Percentiles rank a stretch among this genome's conserved stretches.
Conservation (phyloP, 495 filamentous ascomycete genomes). For the Cercophora newfieldiana region DNA sequence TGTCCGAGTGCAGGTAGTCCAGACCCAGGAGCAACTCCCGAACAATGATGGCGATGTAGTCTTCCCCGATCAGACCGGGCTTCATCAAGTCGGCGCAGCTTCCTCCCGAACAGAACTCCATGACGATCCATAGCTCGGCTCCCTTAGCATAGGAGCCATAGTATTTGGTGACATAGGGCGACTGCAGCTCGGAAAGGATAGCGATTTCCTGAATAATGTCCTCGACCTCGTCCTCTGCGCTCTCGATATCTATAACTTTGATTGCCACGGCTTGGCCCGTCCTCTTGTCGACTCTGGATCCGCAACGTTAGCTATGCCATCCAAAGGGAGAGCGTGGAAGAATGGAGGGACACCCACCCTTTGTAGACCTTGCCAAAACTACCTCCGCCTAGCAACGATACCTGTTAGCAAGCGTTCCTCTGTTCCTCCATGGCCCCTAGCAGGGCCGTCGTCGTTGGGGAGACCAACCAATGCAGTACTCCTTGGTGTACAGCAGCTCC, state of each 20-base stretch:
- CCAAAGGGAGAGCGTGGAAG: not conserved
- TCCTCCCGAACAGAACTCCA: slow-evolving; percentile 93
- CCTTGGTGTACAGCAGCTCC: slow-evolving; percentile 86
- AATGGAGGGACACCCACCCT: slow-evolving; percentile 57
- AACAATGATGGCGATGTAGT: slow-evolving; percentile 92
- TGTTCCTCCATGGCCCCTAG: not conserved
- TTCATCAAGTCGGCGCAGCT: slow-evolving; percentile 91
- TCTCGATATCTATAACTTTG: slow-evolving; percentile 97
- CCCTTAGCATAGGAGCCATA: slow-evolving; percentile 94
- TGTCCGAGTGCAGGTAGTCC: slow-evolving; percentile 90
- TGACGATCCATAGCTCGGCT: slow-evolving; percentile 95
- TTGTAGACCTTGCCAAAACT: slow-evolving; percentile 97
- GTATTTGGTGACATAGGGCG: slow-evolving; percentile 94
- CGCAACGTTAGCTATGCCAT: slow-evolving; percentile 31
- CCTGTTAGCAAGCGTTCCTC: slow-evolving; percentile 10
- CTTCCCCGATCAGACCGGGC: slow-evolving; percentile 86
- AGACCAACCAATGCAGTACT: slow-evolving; percentile 83
- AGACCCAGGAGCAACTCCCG: slow-evolving; percentile 85
- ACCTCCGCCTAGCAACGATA: slow-evolving; percentile 60
- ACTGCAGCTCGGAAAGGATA: slow-evolving; percentile 90
- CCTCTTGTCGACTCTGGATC: slow-evolving; percentile 71
- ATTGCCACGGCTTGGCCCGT: slow-evolving; percentile 87
- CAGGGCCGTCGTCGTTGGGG: not conserved
- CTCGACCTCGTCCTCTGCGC: slow-evolving; percentile 96
- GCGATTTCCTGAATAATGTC: slow-evolving; percentile 99